phyloP scores from a whole-genome alignment of 495 filamentous ascomycete genomes.

The Podospora comata region DNA sequence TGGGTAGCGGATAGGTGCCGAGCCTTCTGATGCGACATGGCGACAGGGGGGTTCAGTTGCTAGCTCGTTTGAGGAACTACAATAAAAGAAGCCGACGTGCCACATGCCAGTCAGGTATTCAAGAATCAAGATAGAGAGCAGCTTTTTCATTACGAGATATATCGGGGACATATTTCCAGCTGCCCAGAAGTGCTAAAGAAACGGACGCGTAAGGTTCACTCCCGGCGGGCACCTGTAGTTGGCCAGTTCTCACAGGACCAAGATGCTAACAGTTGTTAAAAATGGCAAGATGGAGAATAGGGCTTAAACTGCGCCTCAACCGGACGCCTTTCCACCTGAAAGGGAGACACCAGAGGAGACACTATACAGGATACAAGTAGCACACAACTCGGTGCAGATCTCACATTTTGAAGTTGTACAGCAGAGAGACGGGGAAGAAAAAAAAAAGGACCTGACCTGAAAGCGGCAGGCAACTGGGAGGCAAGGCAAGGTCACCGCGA shows the following conservation, averaged over 20 bases:
- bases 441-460: background rate
- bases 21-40: background rate
- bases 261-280: background rate
- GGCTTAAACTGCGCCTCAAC: constrained; percentile 2
- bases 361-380: background rate
- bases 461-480: background rate
- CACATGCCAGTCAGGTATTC: background rate
- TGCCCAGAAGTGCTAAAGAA: background rate
- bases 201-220: background rate
- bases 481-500: background rate
- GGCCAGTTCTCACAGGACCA: background rate
- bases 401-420: too few species aligned
- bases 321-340: background rate
- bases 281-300: constrained; percentile 4
- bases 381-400: too few species aligned
- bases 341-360: background rate
- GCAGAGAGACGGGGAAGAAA: background rate
- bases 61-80: background rate
- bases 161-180: background rate
- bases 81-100: background rate
- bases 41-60: background rate
- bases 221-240: background rate
- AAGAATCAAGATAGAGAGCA: background rate
- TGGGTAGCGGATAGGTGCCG: background rate
- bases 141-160: background rate